Percentiles rank a stretch among this genome's conserved stretches.
These are phyloP conservation scores for Pythium oligandrum DNA, from an alignment of 352 stramenopile species.

Conservation along the genomic window DNA sequence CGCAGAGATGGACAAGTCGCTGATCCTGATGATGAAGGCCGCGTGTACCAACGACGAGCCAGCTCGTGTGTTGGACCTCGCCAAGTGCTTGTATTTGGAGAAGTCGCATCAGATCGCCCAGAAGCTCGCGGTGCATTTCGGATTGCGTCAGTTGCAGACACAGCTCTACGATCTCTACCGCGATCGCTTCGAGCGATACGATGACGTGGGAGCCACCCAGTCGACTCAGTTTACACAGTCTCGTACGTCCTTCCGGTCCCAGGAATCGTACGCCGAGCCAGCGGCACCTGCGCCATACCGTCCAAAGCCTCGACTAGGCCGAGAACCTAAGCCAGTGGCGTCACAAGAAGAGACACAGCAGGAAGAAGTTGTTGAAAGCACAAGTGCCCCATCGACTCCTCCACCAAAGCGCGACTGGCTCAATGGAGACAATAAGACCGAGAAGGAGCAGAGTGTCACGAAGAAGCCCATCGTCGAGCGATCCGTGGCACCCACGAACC, in stretches of 20 bases:
- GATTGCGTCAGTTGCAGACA: conserved; percentile 59
- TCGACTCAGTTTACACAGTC: background rate
- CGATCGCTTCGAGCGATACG: conserved; percentile 42
- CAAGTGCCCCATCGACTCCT: conserved; percentile 13
- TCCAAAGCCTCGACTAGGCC: conserved; percentile 13
- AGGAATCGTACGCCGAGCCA: background rate
- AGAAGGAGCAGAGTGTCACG: background rate
- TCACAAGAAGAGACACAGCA: conserved; percentile 1
- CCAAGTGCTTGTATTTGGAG: conserved; percentile 75
- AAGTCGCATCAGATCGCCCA: conserved; percentile 83
- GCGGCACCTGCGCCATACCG: conserved; percentile 14
- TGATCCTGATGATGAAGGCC: conserved; percentile 84
- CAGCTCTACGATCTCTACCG: conserved; percentile 74
- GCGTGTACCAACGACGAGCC: conserved; percentile 66
- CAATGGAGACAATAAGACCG: conserved; percentile 1
- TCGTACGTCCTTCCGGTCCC: background rate
- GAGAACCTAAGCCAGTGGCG: conserved; percentile 11
- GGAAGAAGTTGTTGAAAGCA: conserved; percentile 7
- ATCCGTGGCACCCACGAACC: conserved; percentile 57
- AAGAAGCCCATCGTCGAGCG: conserved; percentile 18
- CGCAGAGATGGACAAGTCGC: conserved; percentile 77
- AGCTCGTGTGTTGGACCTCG: conserved; percentile 63
- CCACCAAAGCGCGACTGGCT: background rate
- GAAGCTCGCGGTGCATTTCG: conserved; percentile 79
- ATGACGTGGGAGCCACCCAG: background rate